Evolutionary conservation across 176 grass and related monocot species (phyloP).

Genomic region (Luzula sylvatica): DNA sequence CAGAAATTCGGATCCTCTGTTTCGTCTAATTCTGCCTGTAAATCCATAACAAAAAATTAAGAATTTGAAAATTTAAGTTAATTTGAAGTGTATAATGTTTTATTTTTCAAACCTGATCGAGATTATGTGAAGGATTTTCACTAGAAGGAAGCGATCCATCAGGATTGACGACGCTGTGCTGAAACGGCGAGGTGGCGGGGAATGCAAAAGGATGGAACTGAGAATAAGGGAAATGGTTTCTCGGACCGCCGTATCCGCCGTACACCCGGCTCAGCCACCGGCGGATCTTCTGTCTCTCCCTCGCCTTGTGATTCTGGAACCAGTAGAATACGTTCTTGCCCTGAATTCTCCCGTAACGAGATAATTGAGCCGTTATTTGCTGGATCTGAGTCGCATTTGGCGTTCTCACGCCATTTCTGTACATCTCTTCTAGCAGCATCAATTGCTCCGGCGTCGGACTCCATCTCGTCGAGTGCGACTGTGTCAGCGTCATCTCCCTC

Average conservation of each 20-base stretch:
- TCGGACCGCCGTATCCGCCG: slow-evolving; percentile 1
- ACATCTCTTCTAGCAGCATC: slow-evolving; percentile 37
- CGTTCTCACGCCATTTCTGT: slow-evolving; percentile 25
- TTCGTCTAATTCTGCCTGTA: slow-evolving; percentile 4
- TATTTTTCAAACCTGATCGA: slow-evolving; percentile 9
- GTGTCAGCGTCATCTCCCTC: slow-evolving; percentile 19
- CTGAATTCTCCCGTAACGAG: slow-evolving; percentile 26
- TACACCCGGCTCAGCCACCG: slow-evolving; percentile 21
- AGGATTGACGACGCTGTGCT: background rate
- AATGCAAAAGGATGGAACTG: slow-evolving; percentile 11
- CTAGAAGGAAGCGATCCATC: slow-evolving; percentile 3
- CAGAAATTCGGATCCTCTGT: slow-evolving; percentile 19
- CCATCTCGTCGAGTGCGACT: slow-evolving; percentile 27
- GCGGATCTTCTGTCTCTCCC: slow-evolving; percentile 27
- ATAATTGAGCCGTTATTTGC: slow-evolving; percentile 24
- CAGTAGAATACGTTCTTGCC: slow-evolving; percentile 36
- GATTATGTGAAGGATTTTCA: slow-evolving; percentile 6
- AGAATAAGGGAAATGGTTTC: background rate
- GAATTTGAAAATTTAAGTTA: background rate
- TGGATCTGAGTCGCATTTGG: slow-evolving; percentile 28
- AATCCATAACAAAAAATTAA: background rate
- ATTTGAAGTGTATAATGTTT: background rate
- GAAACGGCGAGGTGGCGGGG: background rate
- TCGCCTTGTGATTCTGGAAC: slow-evolving; percentile 33
- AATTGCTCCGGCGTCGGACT: slow-evolving; percentile 29